Evolutionary conservation across 2,329 filamentous ascomycete species (phyloP).

Genomic region (Neospermospora avenae): DNA sequence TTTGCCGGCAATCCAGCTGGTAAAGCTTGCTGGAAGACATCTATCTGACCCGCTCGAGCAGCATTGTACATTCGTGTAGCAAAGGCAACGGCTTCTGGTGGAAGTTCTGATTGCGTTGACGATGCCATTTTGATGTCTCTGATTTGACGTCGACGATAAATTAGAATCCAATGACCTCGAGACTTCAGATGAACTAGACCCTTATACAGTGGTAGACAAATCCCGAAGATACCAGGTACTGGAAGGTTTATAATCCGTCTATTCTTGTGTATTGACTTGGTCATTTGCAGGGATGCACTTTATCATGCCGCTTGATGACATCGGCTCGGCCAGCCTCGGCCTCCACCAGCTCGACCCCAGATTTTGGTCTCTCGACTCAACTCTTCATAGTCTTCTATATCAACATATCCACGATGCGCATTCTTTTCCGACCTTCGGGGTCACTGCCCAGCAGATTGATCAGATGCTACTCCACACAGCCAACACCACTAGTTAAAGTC

Average conservation of each 20-base stretch:
- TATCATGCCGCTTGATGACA: slow-evolving; percentile 7
- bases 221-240: no score
- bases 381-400: not conserved
- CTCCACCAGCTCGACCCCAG: not conserved
- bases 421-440: slow-evolving; percentile 1
- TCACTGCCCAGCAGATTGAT: slow-evolving; percentile 5
- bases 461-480: slow-evolving; percentile 15
- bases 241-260: not conserved
- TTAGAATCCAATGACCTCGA: no score
- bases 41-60: slow-evolving; percentile 56
- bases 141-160: no score
- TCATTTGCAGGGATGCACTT: not conserved
- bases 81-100: slow-evolving; percentile 63
- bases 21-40: slow-evolving; percentile 60
- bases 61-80: slow-evolving; percentile 65
- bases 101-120: slow-evolving; percentile 40
- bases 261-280: no score
- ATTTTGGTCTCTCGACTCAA: not conserved
- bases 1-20: slow-evolving; percentile 64
- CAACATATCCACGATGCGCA: slow-evolving; percentile 7
- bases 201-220: not conserved
- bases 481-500: slow-evolving; percentile 18
- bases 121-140: slow-evolving; percentile 5
- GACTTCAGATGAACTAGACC: no score
- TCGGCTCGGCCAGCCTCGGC: slow-evolving; percentile 7